Conservation (phyloP, 495 filamentous ascomycete species). For the Aspergillus sclerotioniger region DNA sequence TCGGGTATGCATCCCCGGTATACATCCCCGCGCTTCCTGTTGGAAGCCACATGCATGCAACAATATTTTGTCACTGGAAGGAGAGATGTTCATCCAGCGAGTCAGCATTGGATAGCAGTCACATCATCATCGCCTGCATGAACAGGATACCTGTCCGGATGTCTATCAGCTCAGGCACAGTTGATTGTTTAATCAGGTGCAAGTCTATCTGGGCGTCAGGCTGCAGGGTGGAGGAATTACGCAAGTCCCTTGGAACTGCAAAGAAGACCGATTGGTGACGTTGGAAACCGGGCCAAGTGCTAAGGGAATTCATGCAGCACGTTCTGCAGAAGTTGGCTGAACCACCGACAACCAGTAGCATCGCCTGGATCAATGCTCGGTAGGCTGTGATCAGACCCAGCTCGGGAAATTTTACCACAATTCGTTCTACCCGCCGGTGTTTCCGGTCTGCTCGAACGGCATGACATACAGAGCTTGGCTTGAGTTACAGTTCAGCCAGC, state of each 20-base stretch:
- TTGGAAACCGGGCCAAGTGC: not conserved
- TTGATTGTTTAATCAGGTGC: not conserved
- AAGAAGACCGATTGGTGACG: not conserved
- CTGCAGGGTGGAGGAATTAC: not conserved
- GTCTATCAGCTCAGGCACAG: not conserved
- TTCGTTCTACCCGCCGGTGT: not conserved
- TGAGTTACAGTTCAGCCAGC: not conserved
- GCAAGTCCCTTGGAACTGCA: not conserved
- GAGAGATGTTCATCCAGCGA: not conserved
- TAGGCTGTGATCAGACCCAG: not conserved
- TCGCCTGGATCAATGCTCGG: not conserved
- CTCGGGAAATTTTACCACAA: not conserved
- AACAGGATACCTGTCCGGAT: not conserved
- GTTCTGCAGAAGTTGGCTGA: conserved; percentile 2
- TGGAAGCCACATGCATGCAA: not conserved
- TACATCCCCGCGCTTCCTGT: not conserved
- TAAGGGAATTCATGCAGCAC: not conserved
- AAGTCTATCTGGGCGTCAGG: not conserved
- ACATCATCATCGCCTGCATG: not conserved
- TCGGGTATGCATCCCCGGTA: not conserved
- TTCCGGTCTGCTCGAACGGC: not conserved
- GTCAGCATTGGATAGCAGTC: not conserved
- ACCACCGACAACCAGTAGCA: not conserved
- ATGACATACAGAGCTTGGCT: not conserved
- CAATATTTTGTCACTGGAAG: not conserved